Evolutionary conservation across 768 basidiomycete genomes (phyloP).

Genomic region (Lactifluus echinatus): DNA sequence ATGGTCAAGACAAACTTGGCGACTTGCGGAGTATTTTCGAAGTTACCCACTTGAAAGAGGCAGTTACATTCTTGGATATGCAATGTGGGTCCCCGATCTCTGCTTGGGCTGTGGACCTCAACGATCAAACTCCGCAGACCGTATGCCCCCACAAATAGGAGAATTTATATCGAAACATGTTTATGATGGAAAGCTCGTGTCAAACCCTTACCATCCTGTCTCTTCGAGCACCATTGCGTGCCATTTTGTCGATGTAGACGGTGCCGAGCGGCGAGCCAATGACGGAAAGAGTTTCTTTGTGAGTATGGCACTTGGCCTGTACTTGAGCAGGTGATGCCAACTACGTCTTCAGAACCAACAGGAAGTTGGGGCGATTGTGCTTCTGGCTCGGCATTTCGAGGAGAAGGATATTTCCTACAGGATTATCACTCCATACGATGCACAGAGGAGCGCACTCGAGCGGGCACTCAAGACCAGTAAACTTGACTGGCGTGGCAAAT

Average conservation of each 20-base stretch:
- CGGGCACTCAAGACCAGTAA: constrained; percentile 38
- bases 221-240: constrained; percentile 39
- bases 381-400: constrained; percentile 51
- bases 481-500: constrained; percentile 56
- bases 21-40: constrained; percentile 74
- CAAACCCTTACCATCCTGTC: constrained; percentile 42
- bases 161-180: constrained; percentile 58
- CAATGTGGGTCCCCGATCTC: constrained; percentile 48
- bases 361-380: constrained; percentile 49
- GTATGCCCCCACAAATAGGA: constrained; percentile 79
- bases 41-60: constrained; percentile 42
- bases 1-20: constrained; percentile 60
- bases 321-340: not conserved
- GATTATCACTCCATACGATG: constrained; percentile 79
- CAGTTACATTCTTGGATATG: constrained; percentile 52
- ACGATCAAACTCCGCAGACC: constrained; percentile 40
- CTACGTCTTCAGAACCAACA: constrained; percentile 40
- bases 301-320: not conserved
- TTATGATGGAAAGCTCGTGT: constrained; percentile 54
- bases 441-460: constrained; percentile 56
- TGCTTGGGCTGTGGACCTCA: constrained; percentile 6
- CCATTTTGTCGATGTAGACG: constrained; percentile 54
- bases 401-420: constrained; percentile 40
- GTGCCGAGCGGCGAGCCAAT: constrained; percentile 27
- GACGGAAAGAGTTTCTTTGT: constrained; percentile 2